Percentiles rank a stretch among this genome's conserved stretches.
phyloP scores from a whole-genome alignment of 495 filamentous ascomycete species.

The Penicillium arizonense region DNA sequence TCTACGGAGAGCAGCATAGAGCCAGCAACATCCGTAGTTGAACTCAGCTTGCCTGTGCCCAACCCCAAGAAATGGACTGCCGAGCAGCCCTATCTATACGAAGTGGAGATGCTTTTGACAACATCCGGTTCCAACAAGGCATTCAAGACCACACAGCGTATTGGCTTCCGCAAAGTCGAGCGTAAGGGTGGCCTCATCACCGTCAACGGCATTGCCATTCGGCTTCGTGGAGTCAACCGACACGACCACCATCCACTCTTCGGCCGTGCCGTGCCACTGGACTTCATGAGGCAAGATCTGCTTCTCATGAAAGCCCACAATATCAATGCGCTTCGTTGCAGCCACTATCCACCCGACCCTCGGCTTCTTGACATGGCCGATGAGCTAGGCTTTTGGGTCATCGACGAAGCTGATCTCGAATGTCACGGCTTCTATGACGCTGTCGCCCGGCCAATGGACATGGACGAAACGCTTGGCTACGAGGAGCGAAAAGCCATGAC shows the following conservation, averaged over 20 bases:
- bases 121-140: constrained; percentile 16
- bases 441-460: constrained; percentile 42
- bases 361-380: constrained; percentile 61
- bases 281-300: constrained; percentile 56
- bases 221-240: constrained; percentile 59
- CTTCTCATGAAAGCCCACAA: constrained; percentile 68
- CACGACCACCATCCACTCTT: constrained; percentile 61
- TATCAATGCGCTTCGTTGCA: constrained; percentile 62
- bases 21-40: neutral
- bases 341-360: constrained; percentile 60
- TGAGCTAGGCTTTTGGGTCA: constrained; percentile 67
- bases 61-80: constrained; percentile 64
- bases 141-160: constrained; percentile 47
- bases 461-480: constrained; percentile 49
- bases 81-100: constrained; percentile 60
- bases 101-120: constrained; percentile 34
- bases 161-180: constrained; percentile 62
- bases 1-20: neutral
- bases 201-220: constrained; percentile 58
- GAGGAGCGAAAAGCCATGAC: constrained; percentile 53
- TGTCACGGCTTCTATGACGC: constrained; percentile 64
- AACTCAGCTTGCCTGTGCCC: constrained; percentile 19
- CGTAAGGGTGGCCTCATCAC: constrained; percentile 53
- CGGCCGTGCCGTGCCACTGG: constrained; percentile 58
- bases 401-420: constrained; percentile 71